These are phyloP conservation scores for Medicago arabica DNA, from an alignment of 306 rosid genomes.

Conservation along the genomic window DNA sequence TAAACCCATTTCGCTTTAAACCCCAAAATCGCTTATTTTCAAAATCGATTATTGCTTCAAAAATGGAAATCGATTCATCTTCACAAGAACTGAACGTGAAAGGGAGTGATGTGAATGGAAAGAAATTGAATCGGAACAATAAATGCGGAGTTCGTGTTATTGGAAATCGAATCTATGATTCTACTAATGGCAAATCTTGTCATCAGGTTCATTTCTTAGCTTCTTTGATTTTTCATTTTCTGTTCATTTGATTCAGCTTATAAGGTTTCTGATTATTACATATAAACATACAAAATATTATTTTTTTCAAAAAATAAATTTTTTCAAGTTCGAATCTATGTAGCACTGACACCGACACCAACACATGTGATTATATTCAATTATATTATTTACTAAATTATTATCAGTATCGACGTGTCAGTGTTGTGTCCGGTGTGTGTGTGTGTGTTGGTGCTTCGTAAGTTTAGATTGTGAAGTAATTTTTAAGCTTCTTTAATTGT, in stretches of 20 bases:
- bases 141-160: conserved; percentile 47
- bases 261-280: neutral
- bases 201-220: conserved; percentile 58
- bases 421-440: neutral
- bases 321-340: neutral
- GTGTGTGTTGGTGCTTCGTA: neutral
- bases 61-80: neutral
- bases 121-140: conserved; percentile 40
- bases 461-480: neutral
- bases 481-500: no score
- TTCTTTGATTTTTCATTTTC: neutral
- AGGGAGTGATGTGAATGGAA: neutral
- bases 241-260: neutral
- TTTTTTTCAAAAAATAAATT: no score
- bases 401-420: neutral
- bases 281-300: no score
- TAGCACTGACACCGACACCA: neutral
- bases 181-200: conserved; percentile 61
- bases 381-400: no score
- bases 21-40: neutral
- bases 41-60: neutral
- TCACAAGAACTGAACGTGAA: neutral
- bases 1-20: neutral
- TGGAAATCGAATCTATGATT: conserved; percentile 58
- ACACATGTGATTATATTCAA: neutral